These are phyloP conservation scores for Linnemannia hyalina DNA, from an alignment of 192 early-diverging fungal species.

Conservation along the genomic window DNA sequence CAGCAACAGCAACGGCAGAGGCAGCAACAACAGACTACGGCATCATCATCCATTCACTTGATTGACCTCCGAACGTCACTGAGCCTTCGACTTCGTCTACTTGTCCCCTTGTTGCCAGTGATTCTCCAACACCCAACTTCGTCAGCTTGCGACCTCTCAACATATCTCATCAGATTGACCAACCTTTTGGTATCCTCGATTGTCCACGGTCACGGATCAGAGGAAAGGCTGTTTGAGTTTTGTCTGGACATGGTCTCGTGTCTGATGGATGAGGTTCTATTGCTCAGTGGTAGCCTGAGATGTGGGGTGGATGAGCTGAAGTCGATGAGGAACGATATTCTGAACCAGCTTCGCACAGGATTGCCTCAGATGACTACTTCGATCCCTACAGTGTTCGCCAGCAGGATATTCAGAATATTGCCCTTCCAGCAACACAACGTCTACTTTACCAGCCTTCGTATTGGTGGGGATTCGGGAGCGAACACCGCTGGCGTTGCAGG, in stretches of 20 bases:
- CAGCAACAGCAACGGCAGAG: slow-evolving; percentile 30
- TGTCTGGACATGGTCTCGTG: slow-evolving; percentile 65
- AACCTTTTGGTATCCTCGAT: slow-evolving; percentile 60
- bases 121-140: slow-evolving; percentile 62
- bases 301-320: slow-evolving; percentile 54
- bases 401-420: slow-evolving; percentile 63
- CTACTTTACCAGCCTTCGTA: slow-evolving; percentile 61
- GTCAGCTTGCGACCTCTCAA: slow-evolving; percentile 58
- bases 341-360: slow-evolving; percentile 56
- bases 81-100: slow-evolving; percentile 60
- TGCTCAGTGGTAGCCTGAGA: slow-evolving; percentile 17
- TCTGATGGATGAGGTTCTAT: slow-evolving; percentile 60
- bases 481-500: slow-evolving; percentile 26
- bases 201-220: slow-evolving; percentile 66
- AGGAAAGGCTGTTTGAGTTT: slow-evolving; percentile 70
- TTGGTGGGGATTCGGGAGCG: slow-evolving; percentile 34
- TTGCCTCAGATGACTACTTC: slow-evolving; percentile 35
- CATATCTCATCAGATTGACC: slow-evolving; percentile 58
- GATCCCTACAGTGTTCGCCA: slow-evolving; percentile 63
- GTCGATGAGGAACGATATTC: slow-evolving; percentile 58
- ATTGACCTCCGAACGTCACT: slow-evolving; percentile 55
- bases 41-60: slow-evolving; percentile 31
- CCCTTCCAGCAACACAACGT: slow-evolving; percentile 68
- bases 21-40: not conserved
- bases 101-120: slow-evolving; percentile 62